A percentile compares a stretch with the other conserved stretches of the same genome.
Conservation (phyloP, 108 stramenopile genomes). For the Cyclotella cryptica region DNA sequence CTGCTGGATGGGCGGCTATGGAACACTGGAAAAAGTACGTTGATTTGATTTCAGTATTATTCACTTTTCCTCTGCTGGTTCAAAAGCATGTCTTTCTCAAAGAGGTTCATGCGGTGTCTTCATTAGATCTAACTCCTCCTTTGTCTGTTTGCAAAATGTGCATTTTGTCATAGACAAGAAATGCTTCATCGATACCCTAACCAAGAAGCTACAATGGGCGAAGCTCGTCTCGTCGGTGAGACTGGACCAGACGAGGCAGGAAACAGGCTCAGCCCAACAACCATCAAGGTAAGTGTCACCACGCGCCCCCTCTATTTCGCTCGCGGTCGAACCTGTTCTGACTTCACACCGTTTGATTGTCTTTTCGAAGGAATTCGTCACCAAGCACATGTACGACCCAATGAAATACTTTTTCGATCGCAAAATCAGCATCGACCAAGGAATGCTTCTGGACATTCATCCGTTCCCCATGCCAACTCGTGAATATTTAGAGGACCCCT, state of each 20-base stretch:
- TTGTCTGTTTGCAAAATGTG: not conserved
- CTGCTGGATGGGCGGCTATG: slow-evolving; percentile 44
- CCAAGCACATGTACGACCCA: slow-evolving; percentile 51
- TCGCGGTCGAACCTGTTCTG: not conserved
- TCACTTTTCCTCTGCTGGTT: not conserved
- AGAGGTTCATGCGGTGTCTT: no score
- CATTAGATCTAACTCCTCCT: no score
- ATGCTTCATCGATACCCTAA: slow-evolving; percentile 41
- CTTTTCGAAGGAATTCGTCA: slow-evolving; percentile 38
- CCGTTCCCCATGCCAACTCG: slow-evolving; percentile 55
- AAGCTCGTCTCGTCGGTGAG: slow-evolving; percentile 38
- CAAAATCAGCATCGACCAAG: slow-evolving; percentile 47
- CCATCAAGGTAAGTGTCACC: slow-evolving; percentile 30
- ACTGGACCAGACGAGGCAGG: slow-evolving; percentile 48
- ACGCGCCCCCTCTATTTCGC: not conserved
- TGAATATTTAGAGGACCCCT: slow-evolving; percentile 36
- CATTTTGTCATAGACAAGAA: slow-evolving; percentile 29
- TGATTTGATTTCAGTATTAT: not conserved
- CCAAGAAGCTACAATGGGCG: slow-evolving; percentile 53
- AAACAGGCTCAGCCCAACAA: slow-evolving; percentile 36
- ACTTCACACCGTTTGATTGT: not conserved
- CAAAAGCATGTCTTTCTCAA: no score
- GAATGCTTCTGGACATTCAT: slow-evolving; percentile 46
- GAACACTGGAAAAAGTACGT: slow-evolving; percentile 51
- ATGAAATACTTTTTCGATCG: slow-evolving; percentile 59